These are phyloP conservation scores for Canariomyces notabilis DNA, from an alignment of 2,329 filamentous ascomycete species.

Conservation along the genomic window DNA sequence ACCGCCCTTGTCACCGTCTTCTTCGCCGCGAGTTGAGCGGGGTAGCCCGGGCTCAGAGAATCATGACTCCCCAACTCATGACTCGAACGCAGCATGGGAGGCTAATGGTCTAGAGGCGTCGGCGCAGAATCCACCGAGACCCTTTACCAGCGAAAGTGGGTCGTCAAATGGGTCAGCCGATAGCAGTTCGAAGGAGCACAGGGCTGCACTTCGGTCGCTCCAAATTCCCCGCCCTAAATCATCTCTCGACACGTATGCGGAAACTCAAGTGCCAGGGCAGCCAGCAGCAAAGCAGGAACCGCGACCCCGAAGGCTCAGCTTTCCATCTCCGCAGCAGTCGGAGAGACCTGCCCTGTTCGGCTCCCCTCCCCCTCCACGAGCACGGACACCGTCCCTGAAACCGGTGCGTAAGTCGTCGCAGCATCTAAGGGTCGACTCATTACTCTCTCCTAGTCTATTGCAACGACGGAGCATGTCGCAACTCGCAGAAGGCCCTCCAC, in stretches of 20 bases:
- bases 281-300: slow-evolving; percentile 12
- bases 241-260: slow-evolving; percentile 31
- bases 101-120: background rate
- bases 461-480: slow-evolving; percentile 49
- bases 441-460: slow-evolving; percentile 15
- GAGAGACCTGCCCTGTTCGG: slow-evolving; percentile 1
- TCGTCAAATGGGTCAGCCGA: background rate
- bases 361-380: slow-evolving; percentile 11
- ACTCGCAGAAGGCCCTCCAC: slow-evolving; percentile 46
- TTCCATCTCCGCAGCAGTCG: slow-evolving; percentile 18
- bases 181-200: background rate
- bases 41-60: background rate
- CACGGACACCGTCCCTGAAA: slow-evolving; percentile 17
- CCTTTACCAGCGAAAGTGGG: background rate
- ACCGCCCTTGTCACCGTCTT: slow-evolving; percentile 21
- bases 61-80: background rate
- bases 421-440: slow-evolving; percentile 24
- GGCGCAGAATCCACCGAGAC: background rate
- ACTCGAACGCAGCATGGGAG: slow-evolving; percentile 4
- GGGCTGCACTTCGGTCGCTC: background rate
- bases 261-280: slow-evolving; percentile 21
- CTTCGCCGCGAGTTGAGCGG: slow-evolving; percentile 12
- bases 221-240: slow-evolving; percentile 27
- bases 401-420: slow-evolving; percentile 22
- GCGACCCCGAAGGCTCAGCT: slow-evolving; percentile 24